Evolutionary conservation across 257 asterid species (phyloP), one percentile per base, ranked within the genome.

Genomic region (Fraxinus anomala): DNA sequence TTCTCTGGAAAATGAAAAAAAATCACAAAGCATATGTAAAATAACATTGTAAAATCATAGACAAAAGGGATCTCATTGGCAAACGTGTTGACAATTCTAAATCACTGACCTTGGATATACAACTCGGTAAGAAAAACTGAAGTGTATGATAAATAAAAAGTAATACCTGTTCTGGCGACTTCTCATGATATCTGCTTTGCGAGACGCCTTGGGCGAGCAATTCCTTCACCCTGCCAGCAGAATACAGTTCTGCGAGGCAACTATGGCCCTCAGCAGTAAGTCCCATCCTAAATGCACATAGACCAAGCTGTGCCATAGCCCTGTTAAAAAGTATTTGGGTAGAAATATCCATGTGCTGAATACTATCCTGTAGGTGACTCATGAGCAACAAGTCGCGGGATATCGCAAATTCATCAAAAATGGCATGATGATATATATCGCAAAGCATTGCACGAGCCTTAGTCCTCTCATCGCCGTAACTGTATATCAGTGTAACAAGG

Each of bases 391-490:
- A 82, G 82, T 96, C 98, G 24, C 98, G 97, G 26, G 99, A 83
- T 66, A 88, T 86, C 6, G 96, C 85, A 73, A 96, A 96, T 23
- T 93, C 94, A 63, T 93, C 97, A 44, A 88, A 81, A 77, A 96
- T 89, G 21, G 99, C 97, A 77, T 96, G 97, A 73, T 96, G 91
- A 79, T 96, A 96, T 28, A 96, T 96, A 83, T 96, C 99, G 78
- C 98, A 96, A 73, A 96, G 99, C 99, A 96, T 93, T 1, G 99
- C 99, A 67, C 98, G 98, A 47, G 99, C 99, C 84, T 92, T 95
- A 0, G 98, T 96, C 51, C 98, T 78, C 80, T 96, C 99, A 81
- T 96, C 99, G 5, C 98, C 99, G 73, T 85, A 86, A 83, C 86
- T 87, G 85, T 93, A 93, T 73, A 96, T 88, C 75, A 90, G 89